phyloP scores from a whole-genome alignment of 495 filamentous ascomycete species.

The Penicillium crystallinum region DNA sequence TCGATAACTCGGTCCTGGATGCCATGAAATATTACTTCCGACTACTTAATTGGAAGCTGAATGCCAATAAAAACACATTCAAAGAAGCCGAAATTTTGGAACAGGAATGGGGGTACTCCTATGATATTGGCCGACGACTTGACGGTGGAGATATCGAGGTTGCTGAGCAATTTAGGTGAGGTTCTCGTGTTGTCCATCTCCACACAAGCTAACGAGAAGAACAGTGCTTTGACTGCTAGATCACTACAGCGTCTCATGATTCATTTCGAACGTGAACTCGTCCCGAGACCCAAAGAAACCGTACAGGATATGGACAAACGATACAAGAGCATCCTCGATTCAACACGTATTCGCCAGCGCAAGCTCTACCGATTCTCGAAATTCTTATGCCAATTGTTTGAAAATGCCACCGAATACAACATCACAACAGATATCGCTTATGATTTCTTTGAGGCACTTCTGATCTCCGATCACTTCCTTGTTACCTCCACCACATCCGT shows the following conservation, averaged over 20 bases:
- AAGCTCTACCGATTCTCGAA: conserved; percentile 82
- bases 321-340: conserved; percentile 91
- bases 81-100: conserved; percentile 97
- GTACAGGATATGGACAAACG: conserved; percentile 89
- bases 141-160: conserved; percentile 94
- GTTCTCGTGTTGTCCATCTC: neutral
- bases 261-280: conserved; percentile 88
- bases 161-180: conserved; percentile 90
- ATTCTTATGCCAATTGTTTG: conserved; percentile 85
- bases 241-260: conserved; percentile 79
- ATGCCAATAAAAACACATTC: conserved; percentile 97
- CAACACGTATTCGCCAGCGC: conserved; percentile 88
- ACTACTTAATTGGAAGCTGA: conserved; percentile 93
- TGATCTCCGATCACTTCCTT: conserved; percentile 81
- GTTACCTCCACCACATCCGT: conserved; percentile 52
- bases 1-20: conserved; percentile 91
- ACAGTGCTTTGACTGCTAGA: conserved; percentile 81
- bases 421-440: conserved; percentile 59
- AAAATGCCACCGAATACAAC: conserved; percentile 93
- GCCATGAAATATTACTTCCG: conserved; percentile 97
- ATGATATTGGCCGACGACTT: conserved; percentile 81
- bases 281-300: conserved; percentile 73
- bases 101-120: conserved; percentile 95
- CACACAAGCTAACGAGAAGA: conserved; percentile 18
- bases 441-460: conserved; percentile 74